These are phyloP conservation scores for Hebeloma cylindrosporum DNA, from an alignment of 768 basidiomycete genomes.

Conservation along the genomic window DNA sequence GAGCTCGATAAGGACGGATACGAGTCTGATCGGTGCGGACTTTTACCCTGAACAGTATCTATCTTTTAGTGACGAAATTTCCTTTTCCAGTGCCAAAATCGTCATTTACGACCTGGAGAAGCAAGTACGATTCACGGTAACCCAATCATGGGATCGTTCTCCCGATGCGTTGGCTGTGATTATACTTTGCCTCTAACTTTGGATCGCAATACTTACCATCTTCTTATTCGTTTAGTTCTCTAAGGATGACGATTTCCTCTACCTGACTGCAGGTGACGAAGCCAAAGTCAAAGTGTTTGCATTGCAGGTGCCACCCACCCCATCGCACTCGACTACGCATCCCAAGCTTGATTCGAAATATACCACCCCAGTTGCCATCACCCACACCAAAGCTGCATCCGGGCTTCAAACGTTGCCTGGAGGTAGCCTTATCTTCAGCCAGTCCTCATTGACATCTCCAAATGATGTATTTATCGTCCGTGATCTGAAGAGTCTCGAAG, in stretches of 20 bases:
- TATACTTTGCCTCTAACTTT: not conserved
- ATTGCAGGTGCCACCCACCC: conserved; percentile 66
- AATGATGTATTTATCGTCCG: conserved; percentile 73
- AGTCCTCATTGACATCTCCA: conserved; percentile 74
- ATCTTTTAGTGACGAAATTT: not conserved
- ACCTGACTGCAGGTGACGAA: conserved; percentile 74
- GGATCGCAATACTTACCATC: conserved; percentile 1
- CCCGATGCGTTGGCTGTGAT: conserved; percentile 61
- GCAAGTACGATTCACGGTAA: conserved; percentile 68
- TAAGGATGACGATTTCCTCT: conserved; percentile 63
- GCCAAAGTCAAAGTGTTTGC: conserved; percentile 76
- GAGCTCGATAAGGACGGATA: conserved; percentile 88
- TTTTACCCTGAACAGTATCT: not conserved
- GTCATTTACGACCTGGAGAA: conserved; percentile 75
- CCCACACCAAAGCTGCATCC: conserved; percentile 54
- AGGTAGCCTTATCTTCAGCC: conserved; percentile 67
- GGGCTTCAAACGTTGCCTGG: conserved; percentile 60
- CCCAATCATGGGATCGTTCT: conserved; percentile 85
- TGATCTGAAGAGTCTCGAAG: conserved; percentile 37
- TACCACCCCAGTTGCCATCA: conserved; percentile 57
- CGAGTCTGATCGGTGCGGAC: conserved; percentile 75
- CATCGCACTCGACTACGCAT: conserved; percentile 49
- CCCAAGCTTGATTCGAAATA: conserved; percentile 49
- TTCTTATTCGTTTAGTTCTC: conserved; percentile 58
- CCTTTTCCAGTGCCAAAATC: conserved; percentile 57